These are phyloP conservation scores for Xylaria nigripes DNA, from an alignment of 495 filamentous ascomycete genomes.

Conservation along the genomic window DNA sequence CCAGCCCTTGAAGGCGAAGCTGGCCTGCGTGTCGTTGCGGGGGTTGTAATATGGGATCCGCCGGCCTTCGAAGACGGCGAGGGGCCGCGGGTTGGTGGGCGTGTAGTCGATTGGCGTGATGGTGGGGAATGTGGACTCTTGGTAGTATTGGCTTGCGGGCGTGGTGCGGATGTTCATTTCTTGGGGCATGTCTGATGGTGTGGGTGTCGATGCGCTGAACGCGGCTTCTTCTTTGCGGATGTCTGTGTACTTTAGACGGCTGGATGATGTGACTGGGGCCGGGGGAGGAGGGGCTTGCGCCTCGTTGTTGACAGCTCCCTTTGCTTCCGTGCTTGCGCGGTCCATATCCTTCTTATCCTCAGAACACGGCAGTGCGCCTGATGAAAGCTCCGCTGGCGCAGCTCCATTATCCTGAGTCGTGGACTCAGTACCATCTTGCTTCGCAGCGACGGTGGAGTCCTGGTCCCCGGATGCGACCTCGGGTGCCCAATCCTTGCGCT, in stretches of 20 bases:
- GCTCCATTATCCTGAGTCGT: slow-evolving; percentile 1
- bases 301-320: neutral
- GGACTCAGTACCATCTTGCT: neutral
- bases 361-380: neutral
- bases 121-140: neutral
- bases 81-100: slow-evolving; percentile 1
- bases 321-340: neutral
- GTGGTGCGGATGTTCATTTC: slow-evolving; percentile 9
- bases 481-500: slow-evolving; percentile 22
- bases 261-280: neutral
- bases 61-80: slow-evolving; percentile 20
- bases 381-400: neutral
- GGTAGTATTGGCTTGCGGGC: slow-evolving; percentile 1
- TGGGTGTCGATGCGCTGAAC: neutral
- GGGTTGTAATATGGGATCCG: neutral
- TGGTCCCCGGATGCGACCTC: neutral
- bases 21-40: neutral
- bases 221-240: slow-evolving; percentile 2
- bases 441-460: neutral
- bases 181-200: neutral
- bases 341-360: neutral
- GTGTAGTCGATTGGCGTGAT: slow-evolving; percentile 20
- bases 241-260: slow-evolving; percentile 10
- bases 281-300: neutral
- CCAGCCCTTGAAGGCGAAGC: slow-evolving; percentile 22